Base-by-base conservation (phyloP, 1,284 basidiomycete species). In the Butyriboletus appendiculatus region DNA sequence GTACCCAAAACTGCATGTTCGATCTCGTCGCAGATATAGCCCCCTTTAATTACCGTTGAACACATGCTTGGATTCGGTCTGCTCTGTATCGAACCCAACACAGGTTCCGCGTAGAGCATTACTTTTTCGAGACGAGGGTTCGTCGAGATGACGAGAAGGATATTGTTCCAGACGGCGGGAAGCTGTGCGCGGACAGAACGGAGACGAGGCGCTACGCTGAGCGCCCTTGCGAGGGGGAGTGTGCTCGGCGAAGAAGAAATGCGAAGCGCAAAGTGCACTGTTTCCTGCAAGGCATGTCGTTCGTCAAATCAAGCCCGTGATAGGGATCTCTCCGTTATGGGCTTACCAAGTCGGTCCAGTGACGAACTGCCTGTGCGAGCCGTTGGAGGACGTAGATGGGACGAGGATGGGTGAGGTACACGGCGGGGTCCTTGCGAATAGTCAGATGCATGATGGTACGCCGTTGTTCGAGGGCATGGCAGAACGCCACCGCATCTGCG, bases 321-420 rank as follows among this genome's bases (percentile, higher is more conserved):
- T 7, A n/a, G 22, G 14, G 45, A 38, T 14, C 22, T n/a, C n/a
- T 15, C 5, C 11, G 37, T 24, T 16, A 30, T 10, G 30, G 12
- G 33, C 65, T 62, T 64, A 84, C 82, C 60, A 85, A 67, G 16
- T 72, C 45, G 43, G 64, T 51, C 80, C 82, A 82, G 4, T 41
- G 34, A 1, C 53, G 54, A 34, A 84, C 71, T 0, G 77, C 76
- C 26, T 67, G 68, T 20, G 79, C 75, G 18, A 85, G 63, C 26
- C 73, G 71, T 18, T 68, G 66, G 33, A 85, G 67, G 41, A 83
- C 62, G 45, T 73, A 72, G 32, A 69, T 66, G 2, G 78, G 73
- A 26, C 76, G 74, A 1, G 75, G 69, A 45, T 78, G 76, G 9
- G 81, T 82, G 39, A 84, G 74, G 62, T 84, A 85, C 2, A 77